phyloP scores from a whole-genome alignment of 2,329 filamentous ascomycete genomes.

The Diplodia mutila region DNA sequence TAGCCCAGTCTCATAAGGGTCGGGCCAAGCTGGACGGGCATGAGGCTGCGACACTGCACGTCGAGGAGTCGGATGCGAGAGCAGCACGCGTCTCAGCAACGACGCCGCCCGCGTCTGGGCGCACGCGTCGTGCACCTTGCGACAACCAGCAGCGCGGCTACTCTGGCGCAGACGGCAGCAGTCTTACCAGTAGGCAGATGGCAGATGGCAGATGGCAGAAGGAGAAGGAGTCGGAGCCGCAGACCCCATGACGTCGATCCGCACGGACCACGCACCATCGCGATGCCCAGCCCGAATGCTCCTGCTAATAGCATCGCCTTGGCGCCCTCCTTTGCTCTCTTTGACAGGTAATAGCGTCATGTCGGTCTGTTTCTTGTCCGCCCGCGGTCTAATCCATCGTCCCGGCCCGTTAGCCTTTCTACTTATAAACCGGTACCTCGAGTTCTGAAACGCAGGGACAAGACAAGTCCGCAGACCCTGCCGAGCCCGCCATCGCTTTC shows the following conservation, averaged over 20 bases:
- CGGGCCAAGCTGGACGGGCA: conserved; percentile 38
- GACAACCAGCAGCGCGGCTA: background rate
- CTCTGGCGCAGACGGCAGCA: conserved; percentile 2
- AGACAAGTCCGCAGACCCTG: background rate
- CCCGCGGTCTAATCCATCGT: background rate
- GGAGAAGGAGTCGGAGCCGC: background rate
- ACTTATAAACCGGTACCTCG: background rate
- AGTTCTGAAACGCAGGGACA: background rate
- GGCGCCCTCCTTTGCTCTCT: conserved; percentile 1
- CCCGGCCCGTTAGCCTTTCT: background rate
- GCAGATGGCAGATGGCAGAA: background rate
- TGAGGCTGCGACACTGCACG: conserved; percentile 40
- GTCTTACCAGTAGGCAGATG: background rate
- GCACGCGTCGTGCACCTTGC: background rate
- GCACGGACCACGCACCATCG: conserved; percentile 1
- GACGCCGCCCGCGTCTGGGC: background rate
- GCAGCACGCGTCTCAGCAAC: conserved; percentile 27
- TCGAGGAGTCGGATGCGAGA: conserved; percentile 35
- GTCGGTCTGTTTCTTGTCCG: conserved; percentile 2
- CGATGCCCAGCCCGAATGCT: conserved; percentile 13
- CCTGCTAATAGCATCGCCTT: background rate
- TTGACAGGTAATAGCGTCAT: conserved; percentile 8
- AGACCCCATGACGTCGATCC: conserved; percentile 11
- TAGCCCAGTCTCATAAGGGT: conserved; percentile 40
- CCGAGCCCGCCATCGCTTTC: background rate